Percentiles rank a stretch among this genome's conserved stretches.
These are phyloP conservation scores for Perkinsus chesapeaki DNA, from an alignment of 169 alveolate genomes.

Conservation along the genomic window DNA sequence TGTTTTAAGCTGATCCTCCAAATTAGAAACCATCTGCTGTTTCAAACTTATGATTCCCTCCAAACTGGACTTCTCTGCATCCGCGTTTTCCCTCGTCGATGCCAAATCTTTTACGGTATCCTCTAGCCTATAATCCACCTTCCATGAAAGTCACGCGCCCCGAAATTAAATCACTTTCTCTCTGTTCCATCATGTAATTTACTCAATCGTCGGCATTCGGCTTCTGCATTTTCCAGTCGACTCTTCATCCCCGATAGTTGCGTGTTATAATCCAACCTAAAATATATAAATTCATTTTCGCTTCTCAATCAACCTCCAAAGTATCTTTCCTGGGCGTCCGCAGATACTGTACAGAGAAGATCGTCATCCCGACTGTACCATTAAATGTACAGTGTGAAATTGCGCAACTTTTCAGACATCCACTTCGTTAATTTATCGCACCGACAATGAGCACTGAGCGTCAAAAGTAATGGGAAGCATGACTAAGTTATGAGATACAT, in stretches of 20 bases:
- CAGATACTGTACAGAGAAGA: too few species aligned
- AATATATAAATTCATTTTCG: too few species aligned
- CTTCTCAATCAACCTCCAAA: too few species aligned
- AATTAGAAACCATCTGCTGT: neutral
- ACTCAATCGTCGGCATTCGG: neutral
- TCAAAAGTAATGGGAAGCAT: too few species aligned
- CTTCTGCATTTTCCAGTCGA: neutral
- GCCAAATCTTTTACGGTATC: neutral
- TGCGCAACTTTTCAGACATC: too few species aligned
- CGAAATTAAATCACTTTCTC: neutral
- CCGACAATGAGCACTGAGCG: too few species aligned
- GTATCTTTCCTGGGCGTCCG: too few species aligned
- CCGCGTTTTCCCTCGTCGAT: neutral
- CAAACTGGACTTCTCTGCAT: neutral
- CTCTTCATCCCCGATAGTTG: neutral
- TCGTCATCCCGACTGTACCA: too few species aligned
- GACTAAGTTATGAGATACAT: too few species aligned
- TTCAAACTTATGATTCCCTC: neutral
- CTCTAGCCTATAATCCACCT: neutral
- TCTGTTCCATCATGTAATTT: neutral
- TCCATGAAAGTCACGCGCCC: neutral
- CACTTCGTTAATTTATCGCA: too few species aligned
- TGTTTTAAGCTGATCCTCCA: neutral
- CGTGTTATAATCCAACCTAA: neutral
- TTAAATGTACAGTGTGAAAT: too few species aligned